Evolutionary conservation across 345 rosid species (phyloP), one percentile per base, ranked within the genome.

Genomic region (Melaleuca alternifolia): DNA sequence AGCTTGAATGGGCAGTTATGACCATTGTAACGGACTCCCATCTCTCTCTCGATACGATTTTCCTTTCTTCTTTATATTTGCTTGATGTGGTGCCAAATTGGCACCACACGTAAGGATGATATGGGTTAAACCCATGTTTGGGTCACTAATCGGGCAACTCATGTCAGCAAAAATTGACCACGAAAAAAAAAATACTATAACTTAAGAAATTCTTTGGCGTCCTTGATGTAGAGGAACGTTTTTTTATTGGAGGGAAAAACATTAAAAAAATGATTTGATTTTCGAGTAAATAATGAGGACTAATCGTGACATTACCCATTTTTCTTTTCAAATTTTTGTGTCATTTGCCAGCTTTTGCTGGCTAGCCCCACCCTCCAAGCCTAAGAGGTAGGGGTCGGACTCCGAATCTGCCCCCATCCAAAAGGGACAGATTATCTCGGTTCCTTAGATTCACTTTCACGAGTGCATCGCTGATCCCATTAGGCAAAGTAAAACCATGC

Each of bases 21-120:
- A 5, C n/a, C n/a, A n/a, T n/a, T n/a, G n/a, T n/a, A n/a, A n/a
- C n/a, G n/a, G n/a, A n/a, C n/a, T n/a, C n/a, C n/a, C n/a, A n/a
- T n/a, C n/a, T n/a, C n/a, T n/a, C n/a, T n/a, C n/a, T 4, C 0
- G 0, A 21, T 54, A 26, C 23, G 26, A 24, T 53, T 23, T 8
- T 11, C 21, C 11, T 54, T 11, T 50, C 13, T 51, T 3, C 12
- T 11, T 51, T 14, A 10, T 3, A 2, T 54, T 3, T 23, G 5
- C 59, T 54, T 23, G 12, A 23, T 6, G n/a, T 54, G 59, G n/a
- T n/a, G n/a, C n/a, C n/a, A n/a, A n/a, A n/a, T n/a, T n/a, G n/a
- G n/a, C n/a, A n/a, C n/a, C n/a, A n/a, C n/a, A n/a, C n/a, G n/a
- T n/a, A n/a, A 54, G n/a, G n/a, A 21, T 2, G 6, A 54, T 2